These are phyloP conservation scores for Arachnomyces sp. DNA, from an alignment of 2,329 filamentous ascomycete genomes.

Conservation along the genomic window DNA sequence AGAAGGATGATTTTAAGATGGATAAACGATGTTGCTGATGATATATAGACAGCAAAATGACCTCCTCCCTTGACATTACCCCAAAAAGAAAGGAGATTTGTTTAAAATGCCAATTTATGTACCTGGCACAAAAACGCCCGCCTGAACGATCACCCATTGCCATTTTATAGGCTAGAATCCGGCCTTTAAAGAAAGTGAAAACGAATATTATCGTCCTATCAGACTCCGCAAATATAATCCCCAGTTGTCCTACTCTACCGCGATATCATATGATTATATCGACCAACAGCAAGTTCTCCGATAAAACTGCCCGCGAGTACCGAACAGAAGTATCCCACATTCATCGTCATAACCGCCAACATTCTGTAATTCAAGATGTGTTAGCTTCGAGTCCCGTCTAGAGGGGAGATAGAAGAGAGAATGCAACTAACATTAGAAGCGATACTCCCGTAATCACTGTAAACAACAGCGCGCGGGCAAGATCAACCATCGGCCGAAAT, in stretches of 20 bases:
- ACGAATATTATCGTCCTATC: too few relatives aligned
- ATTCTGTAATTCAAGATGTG: slow-evolving; percentile 50
- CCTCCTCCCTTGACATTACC: too few relatives aligned
- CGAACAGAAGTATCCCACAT: slow-evolving; percentile 75
- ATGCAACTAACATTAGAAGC: slow-evolving; percentile 68
- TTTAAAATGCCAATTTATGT: too few relatives aligned
- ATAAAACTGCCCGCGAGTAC: slow-evolving; percentile 72
- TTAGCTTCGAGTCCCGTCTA: not conserved
- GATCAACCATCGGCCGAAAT: slow-evolving; percentile 74
- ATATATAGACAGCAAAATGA: too few relatives aligned
- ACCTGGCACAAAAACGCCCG: too few relatives aligned
- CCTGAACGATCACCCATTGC: too few relatives aligned
- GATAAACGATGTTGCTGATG: too few relatives aligned
- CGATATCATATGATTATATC: slow-evolving; percentile 50
- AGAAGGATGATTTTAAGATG: too few relatives aligned
- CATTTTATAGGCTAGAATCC: too few relatives aligned
- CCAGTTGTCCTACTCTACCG: slow-evolving; percentile 25
- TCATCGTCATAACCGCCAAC: slow-evolving; percentile 86
- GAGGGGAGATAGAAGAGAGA: not conserved
- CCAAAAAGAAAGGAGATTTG: too few relatives aligned
- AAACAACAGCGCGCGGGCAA: slow-evolving; percentile 62
- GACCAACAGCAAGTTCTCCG: slow-evolving; percentile 73
- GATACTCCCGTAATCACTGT: slow-evolving; percentile 66
- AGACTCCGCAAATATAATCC: too few relatives aligned
- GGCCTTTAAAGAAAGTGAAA: too few relatives aligned